A percentile compares a stretch with the other conserved stretches of the same genome.
These are phyloP conservation scores for Podospora bellae-mahoneyi DNA, from an alignment of 495 filamentous ascomycete species.

Conservation along the genomic window DNA sequence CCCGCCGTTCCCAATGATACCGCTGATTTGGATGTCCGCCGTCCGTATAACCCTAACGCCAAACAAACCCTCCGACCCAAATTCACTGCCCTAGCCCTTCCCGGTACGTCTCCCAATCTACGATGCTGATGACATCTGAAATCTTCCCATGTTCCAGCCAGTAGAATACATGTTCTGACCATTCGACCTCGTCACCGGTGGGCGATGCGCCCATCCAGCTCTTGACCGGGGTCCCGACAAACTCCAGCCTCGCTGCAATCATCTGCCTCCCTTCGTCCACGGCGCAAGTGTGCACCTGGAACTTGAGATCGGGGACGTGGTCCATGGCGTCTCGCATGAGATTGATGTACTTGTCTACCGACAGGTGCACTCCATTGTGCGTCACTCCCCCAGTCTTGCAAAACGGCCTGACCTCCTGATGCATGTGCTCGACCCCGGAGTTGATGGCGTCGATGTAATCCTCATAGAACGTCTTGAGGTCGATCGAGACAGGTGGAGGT, in stretches of 20 bases:
- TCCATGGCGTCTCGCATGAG: slow-evolving; percentile 30
- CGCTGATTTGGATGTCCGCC: background rate
- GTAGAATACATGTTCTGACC: slow-evolving; percentile 36
- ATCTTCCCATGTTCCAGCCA: slow-evolving; percentile 37
- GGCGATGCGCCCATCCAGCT: slow-evolving; percentile 21
- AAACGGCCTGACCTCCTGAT: slow-evolving; percentile 24
- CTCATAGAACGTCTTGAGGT: slow-evolving; percentile 24
- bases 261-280: slow-evolving; percentile 29
- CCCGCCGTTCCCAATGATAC: background rate
- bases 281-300: slow-evolving; percentile 24
- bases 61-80: background rate
- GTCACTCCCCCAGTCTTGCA: slow-evolving; percentile 26
- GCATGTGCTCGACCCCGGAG: slow-evolving; percentile 23
- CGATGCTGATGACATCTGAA: slow-evolving; percentile 32
- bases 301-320: slow-evolving; percentile 28
- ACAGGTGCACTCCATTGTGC: slow-evolving; percentile 27
- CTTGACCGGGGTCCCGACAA: slow-evolving; percentile 31
- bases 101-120: slow-evolving; percentile 34
- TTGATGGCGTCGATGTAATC: slow-evolving; percentile 34
- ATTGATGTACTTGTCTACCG: slow-evolving; percentile 25
- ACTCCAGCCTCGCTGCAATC: slow-evolving; percentile 31
- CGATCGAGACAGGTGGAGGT: slow-evolving; percentile 18
- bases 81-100: slow-evolving; percentile 5
- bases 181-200: slow-evolving; percentile 26
- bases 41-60: background rate